Percentiles rank a stretch among this genome's conserved stretches.
These are phyloP conservation scores for Arabidopsis lyrata DNA, from an alignment of 441 rosid genomes.

Conservation along the genomic window DNA sequence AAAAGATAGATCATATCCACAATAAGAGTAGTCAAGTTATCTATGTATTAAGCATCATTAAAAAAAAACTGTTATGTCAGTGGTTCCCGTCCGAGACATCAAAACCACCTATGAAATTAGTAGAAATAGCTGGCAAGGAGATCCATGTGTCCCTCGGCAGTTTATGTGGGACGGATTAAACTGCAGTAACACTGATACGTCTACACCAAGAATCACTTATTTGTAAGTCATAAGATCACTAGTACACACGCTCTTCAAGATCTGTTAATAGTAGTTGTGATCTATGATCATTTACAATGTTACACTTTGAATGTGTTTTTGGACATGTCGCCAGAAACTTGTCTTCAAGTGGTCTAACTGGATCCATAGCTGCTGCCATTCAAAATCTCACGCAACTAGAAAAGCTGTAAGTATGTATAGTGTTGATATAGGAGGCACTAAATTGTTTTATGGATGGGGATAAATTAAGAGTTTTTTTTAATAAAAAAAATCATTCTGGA, in stretches of 20 bases:
- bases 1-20: no score
- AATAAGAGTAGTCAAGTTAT: no score
- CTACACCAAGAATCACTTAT: no score
- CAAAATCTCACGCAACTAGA: slow-evolving; percentile 17
- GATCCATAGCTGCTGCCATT: neutral
- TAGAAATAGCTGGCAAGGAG: no score
- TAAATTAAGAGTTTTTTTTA: neutral
- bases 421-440: neutral
- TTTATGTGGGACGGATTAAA: no score
- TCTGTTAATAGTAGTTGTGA: neutral
- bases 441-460: neutral
- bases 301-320: neutral
- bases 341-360: neutral
- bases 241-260: neutral
- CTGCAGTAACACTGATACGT: no score
- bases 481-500: neutral
- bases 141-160: no score
- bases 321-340: slow-evolving; percentile 12
- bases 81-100: no score
- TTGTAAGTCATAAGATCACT: neutral
- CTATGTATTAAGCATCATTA: no score
- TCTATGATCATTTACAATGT: neutral
- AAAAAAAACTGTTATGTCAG: no score
- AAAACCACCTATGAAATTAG: no score
- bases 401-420: neutral